Base-by-base conservation (phyloP, 768 basidiomycete genomes). In the Boletus patriciae region DNA sequence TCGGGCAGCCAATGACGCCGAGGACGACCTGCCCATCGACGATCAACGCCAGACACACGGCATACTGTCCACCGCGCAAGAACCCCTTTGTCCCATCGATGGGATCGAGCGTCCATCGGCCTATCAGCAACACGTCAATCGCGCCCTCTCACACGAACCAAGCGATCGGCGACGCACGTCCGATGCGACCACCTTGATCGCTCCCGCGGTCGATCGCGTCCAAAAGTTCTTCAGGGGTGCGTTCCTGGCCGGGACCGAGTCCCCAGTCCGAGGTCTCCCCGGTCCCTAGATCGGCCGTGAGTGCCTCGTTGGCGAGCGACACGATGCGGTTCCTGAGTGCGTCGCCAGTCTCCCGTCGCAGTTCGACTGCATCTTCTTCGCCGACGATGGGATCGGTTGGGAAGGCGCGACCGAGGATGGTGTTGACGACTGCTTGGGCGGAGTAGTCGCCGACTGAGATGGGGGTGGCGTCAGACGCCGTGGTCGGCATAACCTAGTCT, bases 31-130 rank as follows among this genome's bases (percentile, higher is more conserved):
- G 70, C 0, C 88, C 81, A 60, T 94, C 85, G 42, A 91, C 78
- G 66, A 96, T 84, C 52, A 97, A 77, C 0, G 93, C 88, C 11
- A 97, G 74, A 70, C 94, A 96, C 19, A 97, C 91, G 6, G 94
- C 94, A 68, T 93, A 97, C 71, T 97, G 94, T 55, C 88, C 92
- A 4, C 92, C 92, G 5, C 94, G 83, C 21, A 96, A 78, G 78
- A 97, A 95, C 1, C 94, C 94, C 68, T 92, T 93, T 10, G 94
- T 97, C 8, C 94, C 94, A 71, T 96, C 94, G 55, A 97, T 93
- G 49, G 91, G 89, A 70, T 91, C 90, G 49, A 92, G 83, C 2
- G 88, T 90, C 91, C 91, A 93, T 79, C 90, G 86, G 27, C 88
- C 90, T 90, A 46, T 3, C 27, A 29, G 11, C 5, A 45, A 43